These are phyloP conservation scores for Polychaeton citri DNA, from an alignment of 2,329 filamentous ascomycete genomes.

Conservation along the genomic window DNA sequence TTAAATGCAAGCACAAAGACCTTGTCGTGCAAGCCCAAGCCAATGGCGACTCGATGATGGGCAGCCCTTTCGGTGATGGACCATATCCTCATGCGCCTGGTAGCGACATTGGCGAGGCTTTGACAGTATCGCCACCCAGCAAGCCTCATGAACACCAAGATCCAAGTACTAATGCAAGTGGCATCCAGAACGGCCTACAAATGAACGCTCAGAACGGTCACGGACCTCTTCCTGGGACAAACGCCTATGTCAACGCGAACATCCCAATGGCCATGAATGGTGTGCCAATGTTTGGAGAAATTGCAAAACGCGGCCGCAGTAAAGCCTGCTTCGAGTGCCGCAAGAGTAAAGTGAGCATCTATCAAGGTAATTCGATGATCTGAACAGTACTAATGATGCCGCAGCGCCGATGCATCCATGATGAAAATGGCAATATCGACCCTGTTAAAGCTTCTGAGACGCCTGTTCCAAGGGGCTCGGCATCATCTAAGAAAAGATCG, in stretches of 20 bases:
- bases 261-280: constrained; percentile 39
- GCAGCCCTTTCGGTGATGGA: constrained; percentile 5
- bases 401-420: constrained; percentile 53
- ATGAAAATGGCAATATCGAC: constrained; percentile 51
- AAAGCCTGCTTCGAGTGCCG: constrained; percentile 55
- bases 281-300: constrained; percentile 42
- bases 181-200: background rate
- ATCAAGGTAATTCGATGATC: constrained; percentile 10
- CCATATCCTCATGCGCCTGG: background rate
- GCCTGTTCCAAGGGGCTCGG: constrained; percentile 44
- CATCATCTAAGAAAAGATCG: constrained; percentile 41
- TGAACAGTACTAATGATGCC: constrained; percentile 8
- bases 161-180: background rate
- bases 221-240: constrained; percentile 16
- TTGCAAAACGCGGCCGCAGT: constrained; percentile 30
- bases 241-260: constrained; percentile 19
- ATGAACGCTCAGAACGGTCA: background rate
- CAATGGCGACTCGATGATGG: constrained; percentile 15
- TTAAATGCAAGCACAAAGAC: constrained; percentile 51
- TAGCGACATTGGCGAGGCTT: background rate
- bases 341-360: constrained; percentile 41
- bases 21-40: constrained; percentile 24
- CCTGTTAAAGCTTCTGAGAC: constrained; percentile 50
- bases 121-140: background rate
- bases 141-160: background rate